These are phyloP conservation scores for Metschnikowia matae DNA, from an alignment of 805 yeast species.

Conservation along the genomic window DNA sequence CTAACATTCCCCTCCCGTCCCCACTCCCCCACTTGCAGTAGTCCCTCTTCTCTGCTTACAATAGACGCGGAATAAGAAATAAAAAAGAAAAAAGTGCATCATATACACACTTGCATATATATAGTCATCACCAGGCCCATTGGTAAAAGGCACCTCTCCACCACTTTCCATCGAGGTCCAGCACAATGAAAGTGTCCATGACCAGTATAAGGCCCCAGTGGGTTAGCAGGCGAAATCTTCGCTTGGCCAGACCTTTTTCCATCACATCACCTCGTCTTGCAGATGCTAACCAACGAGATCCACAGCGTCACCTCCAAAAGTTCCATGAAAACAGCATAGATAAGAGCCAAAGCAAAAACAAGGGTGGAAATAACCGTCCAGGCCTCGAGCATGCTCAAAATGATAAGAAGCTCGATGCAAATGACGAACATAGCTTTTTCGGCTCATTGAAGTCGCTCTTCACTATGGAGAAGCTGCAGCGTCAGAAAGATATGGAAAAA, in stretches of 20 bases:
- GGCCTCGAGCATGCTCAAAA: not conserved
- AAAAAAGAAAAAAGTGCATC: not conserved
- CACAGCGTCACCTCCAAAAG: not conserved
- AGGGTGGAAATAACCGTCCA: not conserved
- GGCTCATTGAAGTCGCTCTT: constrained; percentile 3
- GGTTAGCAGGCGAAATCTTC: not conserved
- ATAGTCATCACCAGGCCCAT: not conserved
- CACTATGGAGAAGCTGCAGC: constrained; percentile 4
- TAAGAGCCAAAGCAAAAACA: not conserved
- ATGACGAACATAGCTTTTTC: not conserved
- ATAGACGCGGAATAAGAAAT: not conserved
- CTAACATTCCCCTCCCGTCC: not conserved
- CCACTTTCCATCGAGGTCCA: not conserved
- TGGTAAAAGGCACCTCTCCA: not conserved
- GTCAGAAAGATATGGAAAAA: constrained; percentile 13
- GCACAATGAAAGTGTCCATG: not conserved
- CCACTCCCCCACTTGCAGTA: not conserved
- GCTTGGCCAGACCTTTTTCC: not conserved
- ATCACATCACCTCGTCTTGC: not conserved
- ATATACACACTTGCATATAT: constrained; percentile 1
- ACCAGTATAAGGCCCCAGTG: not conserved
- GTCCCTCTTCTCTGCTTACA: not conserved
- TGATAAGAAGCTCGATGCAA: not conserved
- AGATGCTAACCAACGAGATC: not conserved
- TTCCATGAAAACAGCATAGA: not conserved